Conservation (phyloP, 805 yeast genomes). For the Barnettozyma botsteinii region DNA sequence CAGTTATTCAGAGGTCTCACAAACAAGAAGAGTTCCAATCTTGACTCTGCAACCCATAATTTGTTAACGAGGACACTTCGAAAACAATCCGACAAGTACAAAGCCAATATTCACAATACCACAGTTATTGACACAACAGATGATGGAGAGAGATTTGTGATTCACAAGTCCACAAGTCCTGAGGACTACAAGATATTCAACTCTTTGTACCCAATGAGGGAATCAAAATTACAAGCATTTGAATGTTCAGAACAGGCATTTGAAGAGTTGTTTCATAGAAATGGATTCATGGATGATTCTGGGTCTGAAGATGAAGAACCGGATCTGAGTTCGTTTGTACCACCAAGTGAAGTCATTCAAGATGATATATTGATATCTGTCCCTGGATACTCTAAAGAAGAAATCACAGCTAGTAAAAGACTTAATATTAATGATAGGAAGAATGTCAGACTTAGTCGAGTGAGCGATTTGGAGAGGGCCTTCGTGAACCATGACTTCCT, state of each 20-base stretch:
- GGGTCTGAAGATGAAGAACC: conserved; percentile 26
- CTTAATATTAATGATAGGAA: conserved; percentile 20
- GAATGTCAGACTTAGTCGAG: conserved; percentile 21
- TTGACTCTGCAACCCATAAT: conserved; percentile 19
- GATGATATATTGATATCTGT: conserved; percentile 25
- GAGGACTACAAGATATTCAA: conserved; percentile 23
- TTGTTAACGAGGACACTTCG: conserved; percentile 23
- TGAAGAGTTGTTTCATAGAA: conserved; percentile 20
- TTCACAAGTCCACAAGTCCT: conserved; percentile 24
- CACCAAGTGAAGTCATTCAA: conserved; percentile 11
- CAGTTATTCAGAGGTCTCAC: conserved; percentile 22
- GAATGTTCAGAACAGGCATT: conserved; percentile 22
- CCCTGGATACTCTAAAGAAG: conserved; percentile 25
- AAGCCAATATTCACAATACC: conserved; percentile 4
- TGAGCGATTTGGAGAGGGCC: conserved; percentile 20
- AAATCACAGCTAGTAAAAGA: conserved; percentile 22
- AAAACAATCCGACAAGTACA: conserved; percentile 24
- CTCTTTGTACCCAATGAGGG: conserved; percentile 20
- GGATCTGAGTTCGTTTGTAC: conserved; percentile 20
- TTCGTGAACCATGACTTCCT: conserved; percentile 17
- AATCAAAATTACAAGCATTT: conserved; percentile 22
- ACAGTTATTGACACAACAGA: conserved; percentile 1
- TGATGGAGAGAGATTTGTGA: conserved; percentile 16
- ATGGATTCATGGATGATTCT: conserved; percentile 19
- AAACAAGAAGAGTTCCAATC: conserved; percentile 5